phyloP scores from a whole-genome alignment of 2,329 filamentous ascomycete species.

The Metarhizium robertsii region DNA sequence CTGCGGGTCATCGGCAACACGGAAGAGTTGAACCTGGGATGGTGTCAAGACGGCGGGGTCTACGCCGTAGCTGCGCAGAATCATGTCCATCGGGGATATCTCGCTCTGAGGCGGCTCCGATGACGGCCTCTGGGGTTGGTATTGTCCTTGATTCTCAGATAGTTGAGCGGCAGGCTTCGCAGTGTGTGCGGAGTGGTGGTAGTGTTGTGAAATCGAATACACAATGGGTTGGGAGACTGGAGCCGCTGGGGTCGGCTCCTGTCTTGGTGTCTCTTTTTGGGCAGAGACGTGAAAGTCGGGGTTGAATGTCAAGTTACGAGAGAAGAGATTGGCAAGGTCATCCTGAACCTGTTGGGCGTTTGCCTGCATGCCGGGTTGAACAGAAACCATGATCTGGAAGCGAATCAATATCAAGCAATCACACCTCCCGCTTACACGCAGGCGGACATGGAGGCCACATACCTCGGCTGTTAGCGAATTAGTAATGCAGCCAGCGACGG shows the following conservation, averaged over 20 bases:
- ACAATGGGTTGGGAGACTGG: conserved; percentile 37
- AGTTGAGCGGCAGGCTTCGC: conserved; percentile 24
- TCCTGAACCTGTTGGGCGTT: conserved; percentile 54
- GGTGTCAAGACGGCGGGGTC: conserved; percentile 60
- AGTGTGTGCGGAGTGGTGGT: conserved; percentile 67
- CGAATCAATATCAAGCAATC: not conserved
- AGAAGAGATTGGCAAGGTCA: conserved; percentile 73
- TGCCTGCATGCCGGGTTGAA: conserved; percentile 20
- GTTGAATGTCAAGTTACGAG: conserved; percentile 61
- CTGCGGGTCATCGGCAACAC: conserved; percentile 62
- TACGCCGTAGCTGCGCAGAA: conserved; percentile 59
- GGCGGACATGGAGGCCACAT: not conserved
- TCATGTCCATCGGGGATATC: conserved; percentile 41
- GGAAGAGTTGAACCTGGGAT: conserved; percentile 71
- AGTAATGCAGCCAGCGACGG: not conserved
- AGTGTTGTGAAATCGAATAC: conserved; percentile 74
- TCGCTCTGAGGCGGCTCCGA: conserved; percentile 42
- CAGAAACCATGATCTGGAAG: conserved; percentile 26
- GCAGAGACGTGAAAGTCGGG: conserved; percentile 22
- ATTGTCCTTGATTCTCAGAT: conserved; percentile 15
- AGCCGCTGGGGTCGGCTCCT: conserved; percentile 16
- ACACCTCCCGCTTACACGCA: not conserved
- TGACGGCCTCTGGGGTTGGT: conserved; percentile 33
- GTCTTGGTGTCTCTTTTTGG: conserved; percentile 19
- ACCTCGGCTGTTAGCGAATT: not conserved